These are phyloP conservation scores for Hypholoma fasciculare DNA, from an alignment of 768 basidiomycete genomes.

Conservation along the genomic window DNA sequence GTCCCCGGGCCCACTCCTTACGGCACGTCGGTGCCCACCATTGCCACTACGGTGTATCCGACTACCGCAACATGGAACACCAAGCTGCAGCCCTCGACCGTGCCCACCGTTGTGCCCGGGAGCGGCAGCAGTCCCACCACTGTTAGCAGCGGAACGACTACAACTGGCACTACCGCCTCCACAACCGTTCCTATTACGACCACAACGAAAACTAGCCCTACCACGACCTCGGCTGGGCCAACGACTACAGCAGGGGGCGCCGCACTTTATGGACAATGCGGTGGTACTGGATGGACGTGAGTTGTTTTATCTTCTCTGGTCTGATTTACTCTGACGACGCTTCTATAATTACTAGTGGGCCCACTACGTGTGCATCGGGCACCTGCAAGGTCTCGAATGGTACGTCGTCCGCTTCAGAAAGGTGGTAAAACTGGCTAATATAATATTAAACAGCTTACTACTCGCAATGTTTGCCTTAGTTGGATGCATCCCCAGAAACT, in stretches of 20 bases:
- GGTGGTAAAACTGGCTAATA: not conserved
- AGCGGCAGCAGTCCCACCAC: conserved; percentile 6
- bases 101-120: conserved; percentile 33
- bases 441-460: conserved; percentile 14
- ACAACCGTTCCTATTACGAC: not conserved
- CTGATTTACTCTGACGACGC: not conserved
- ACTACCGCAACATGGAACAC: conserved; percentile 54
- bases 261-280: conserved; percentile 23
- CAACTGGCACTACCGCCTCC: not conserved
- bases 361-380: conserved; percentile 17
- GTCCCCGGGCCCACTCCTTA: conserved; percentile 51
- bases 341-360: conserved; percentile 8
- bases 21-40: conserved; percentile 35
- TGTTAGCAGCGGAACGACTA: not conserved
- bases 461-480: conserved; percentile 19
- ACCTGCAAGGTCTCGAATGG: conserved; percentile 17
- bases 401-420: not conserved
- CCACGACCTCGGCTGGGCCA: not conserved
- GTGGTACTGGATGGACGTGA: conserved; percentile 21
- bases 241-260: conserved; percentile 11
- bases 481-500: too few species aligned
- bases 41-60: conserved; percentile 43
- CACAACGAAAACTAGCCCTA: conserved; percentile 1
- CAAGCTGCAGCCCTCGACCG: conserved; percentile 43
- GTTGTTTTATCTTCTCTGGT: not conserved